A percentile compares a stretch with the other conserved stretches of the same genome.
Conservation (phyloP, 257 asterid species). For the Lycium barbarum region DNA sequence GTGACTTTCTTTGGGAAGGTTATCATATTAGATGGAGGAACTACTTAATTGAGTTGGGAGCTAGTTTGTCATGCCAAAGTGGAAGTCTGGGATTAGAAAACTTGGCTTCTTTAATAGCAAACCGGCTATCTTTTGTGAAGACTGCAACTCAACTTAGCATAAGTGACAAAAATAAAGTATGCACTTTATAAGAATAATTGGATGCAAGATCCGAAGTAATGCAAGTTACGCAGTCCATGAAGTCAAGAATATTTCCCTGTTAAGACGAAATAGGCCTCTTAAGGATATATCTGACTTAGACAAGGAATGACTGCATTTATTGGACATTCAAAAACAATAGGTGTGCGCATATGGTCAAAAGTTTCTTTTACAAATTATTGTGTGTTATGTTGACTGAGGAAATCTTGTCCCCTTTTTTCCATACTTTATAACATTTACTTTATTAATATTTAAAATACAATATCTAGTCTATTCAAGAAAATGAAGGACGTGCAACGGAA, state of each 20-base stretch:
- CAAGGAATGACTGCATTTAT: not conserved
- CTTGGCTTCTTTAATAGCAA: not conserved
- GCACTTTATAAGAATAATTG: not conserved
- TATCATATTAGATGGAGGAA: conserved; percentile 18
- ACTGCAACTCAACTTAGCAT: conserved; percentile 12
- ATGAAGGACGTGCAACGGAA: not conserved
- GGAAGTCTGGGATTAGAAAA: not conserved
- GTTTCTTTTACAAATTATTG: conserved; percentile 17
- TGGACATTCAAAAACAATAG: not conserved
- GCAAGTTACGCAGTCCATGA: not conserved
- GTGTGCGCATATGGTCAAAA: not conserved
- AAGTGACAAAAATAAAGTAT: not conserved
- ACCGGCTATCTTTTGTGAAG: not conserved
- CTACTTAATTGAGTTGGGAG: conserved; percentile 16
- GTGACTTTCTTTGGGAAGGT: not conserved
- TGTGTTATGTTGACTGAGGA: not conserved
- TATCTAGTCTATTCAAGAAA: conserved; percentile 20
- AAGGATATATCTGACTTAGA: not conserved
- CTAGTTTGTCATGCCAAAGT: not conserved
- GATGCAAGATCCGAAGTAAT: conserved; percentile 16
- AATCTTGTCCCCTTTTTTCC: not conserved
- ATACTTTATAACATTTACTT: not conserved
- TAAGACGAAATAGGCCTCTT: not conserved
- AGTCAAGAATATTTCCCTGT: not conserved
- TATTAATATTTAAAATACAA: too few species aligned